Evolutionary conservation across 192 early-diverging fungal species (phyloP).

Genomic region (Umbelopsis sp.): DNA sequence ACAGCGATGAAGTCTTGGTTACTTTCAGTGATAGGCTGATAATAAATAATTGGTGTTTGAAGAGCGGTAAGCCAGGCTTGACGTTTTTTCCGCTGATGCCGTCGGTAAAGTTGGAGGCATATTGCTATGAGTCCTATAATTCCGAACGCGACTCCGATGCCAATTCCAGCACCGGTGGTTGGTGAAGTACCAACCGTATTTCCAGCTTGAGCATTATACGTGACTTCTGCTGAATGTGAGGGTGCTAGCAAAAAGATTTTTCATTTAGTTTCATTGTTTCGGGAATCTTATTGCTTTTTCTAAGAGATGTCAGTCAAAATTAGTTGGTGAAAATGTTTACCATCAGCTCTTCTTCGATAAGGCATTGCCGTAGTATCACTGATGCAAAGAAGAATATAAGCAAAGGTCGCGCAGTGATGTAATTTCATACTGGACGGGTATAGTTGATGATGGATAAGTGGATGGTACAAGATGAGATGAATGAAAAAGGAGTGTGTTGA

Average conservation of each 20-base stretch:
- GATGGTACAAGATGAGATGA: background rate
- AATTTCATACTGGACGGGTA: background rate
- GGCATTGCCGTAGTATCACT: background rate
- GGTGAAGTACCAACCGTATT: background rate
- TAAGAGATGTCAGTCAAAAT: background rate
- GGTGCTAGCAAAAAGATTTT: background rate
- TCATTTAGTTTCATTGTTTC: slow-evolving; percentile 13
- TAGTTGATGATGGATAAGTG: background rate
- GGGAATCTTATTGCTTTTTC: background rate
- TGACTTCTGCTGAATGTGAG: background rate
- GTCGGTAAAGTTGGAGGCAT: slow-evolving; percentile 9
- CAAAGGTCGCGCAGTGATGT: background rate
- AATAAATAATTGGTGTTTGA: slow-evolving; percentile 3
- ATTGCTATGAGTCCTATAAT: background rate
- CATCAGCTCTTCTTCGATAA: background rate
- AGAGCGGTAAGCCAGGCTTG: slow-evolving; percentile 10
- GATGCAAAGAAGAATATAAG: background rate
- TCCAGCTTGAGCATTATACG: slow-evolving; percentile 1
- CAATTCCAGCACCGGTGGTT: slow-evolving; percentile 1
- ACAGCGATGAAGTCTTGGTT: background rate
- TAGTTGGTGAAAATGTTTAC: background rate
- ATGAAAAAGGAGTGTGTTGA: background rate
- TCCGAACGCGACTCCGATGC: slow-evolving; percentile 12
- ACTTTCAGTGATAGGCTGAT: background rate
- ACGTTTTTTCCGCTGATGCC: slow-evolving; percentile 8